phyloP scores from a whole-genome alignment of 2,329 filamentous ascomycete species.

The Thielaviopsis populi region DNA sequence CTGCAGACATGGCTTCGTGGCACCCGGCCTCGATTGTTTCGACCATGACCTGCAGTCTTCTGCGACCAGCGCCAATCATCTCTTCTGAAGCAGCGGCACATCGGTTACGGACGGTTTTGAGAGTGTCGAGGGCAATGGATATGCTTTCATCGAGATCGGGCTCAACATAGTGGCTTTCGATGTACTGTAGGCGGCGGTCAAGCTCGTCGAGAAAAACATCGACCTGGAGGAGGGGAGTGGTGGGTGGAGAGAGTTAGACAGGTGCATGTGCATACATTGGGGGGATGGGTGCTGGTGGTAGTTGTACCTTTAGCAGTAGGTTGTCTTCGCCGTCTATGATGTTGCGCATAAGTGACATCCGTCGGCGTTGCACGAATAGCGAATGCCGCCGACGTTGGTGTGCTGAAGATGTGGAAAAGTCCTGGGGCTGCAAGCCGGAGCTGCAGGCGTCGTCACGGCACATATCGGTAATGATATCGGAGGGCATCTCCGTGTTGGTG shows the following conservation, averaged over 20 bases:
- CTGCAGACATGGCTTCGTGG: conserved; percentile 67
- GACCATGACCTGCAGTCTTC: conserved; percentile 74
- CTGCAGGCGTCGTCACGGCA: conserved; percentile 11
- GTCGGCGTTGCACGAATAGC: conserved; percentile 24
- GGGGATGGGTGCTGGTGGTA: no score
- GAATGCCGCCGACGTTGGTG: conserved; percentile 15
- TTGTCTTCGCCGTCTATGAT: conserved; percentile 49
- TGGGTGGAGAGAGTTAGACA: not conserved
- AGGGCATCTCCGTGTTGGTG: conserved; percentile 10
- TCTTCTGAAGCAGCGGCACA: conserved; percentile 86
- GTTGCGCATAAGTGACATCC: conserved; percentile 41
- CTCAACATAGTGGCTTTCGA: conserved; percentile 69
- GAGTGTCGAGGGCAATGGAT: conserved; percentile 66
- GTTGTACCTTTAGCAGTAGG: conserved; percentile 39
- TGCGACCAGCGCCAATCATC: conserved; percentile 71
- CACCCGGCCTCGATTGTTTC: conserved; percentile 83
- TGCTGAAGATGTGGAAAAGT: not conserved
- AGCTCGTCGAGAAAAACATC: conserved; percentile 75
- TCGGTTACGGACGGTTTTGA: conserved; percentile 72
- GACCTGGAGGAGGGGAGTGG: conserved; percentile 32
- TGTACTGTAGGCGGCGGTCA: conserved; percentile 69
- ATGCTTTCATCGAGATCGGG: conserved; percentile 71
- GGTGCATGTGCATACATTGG: no score
- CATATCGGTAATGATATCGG: conserved; percentile 5
- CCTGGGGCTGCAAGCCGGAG: conserved; percentile 11